Percentiles rank a stretch among this genome's conserved stretches.
phyloP scores from a whole-genome alignment of 2,329 filamentous ascomycete genomes.

The Aspergillus sp. region DNA sequence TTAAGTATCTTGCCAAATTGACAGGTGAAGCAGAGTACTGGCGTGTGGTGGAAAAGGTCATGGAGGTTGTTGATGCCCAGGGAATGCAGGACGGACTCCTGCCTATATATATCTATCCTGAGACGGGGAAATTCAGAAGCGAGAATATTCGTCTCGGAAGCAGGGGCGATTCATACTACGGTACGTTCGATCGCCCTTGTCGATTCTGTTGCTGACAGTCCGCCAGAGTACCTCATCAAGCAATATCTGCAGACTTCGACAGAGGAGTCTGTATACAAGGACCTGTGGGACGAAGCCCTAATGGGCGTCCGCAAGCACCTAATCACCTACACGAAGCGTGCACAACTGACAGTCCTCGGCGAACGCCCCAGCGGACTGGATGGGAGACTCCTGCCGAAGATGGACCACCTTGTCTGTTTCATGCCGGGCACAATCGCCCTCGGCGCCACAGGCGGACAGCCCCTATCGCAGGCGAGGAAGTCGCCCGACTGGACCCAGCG shows the following conservation, averaged over 20 bases:
- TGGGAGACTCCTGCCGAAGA: conserved; percentile 65
- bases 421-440: conserved; percentile 93
- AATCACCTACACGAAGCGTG: conserved; percentile 73
- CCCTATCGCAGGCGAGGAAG: conserved; percentile 65
- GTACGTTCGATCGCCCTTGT: conserved; percentile 17
- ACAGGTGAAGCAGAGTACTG: conserved; percentile 90
- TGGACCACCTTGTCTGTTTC: conserved; percentile 98
- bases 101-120: conserved; percentile 81
- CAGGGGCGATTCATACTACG: conserved; percentile 92
- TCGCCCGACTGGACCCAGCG: conserved; percentile 62
- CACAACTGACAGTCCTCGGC: conserved; percentile 77
- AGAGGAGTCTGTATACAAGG: conserved; percentile 73
- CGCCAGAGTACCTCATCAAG: conserved; percentile 87
- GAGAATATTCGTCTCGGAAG: conserved; percentile 85
- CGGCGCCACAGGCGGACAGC: conserved; percentile 68
- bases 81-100: conserved; percentile 70
- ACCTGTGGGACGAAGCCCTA: conserved; percentile 87
- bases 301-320: conserved; percentile 83
- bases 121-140: conserved; percentile 68
- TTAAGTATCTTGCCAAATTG: conserved; percentile 92
- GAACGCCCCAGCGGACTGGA: conserved; percentile 70
- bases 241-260: conserved; percentile 91
- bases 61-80: conserved; percentile 81
- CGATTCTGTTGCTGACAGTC: conserved; percentile 5
- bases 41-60: conserved; percentile 84